phyloP scores from a whole-genome alignment of 257 asterid genomes.

The Primulina eburnea region DNA sequence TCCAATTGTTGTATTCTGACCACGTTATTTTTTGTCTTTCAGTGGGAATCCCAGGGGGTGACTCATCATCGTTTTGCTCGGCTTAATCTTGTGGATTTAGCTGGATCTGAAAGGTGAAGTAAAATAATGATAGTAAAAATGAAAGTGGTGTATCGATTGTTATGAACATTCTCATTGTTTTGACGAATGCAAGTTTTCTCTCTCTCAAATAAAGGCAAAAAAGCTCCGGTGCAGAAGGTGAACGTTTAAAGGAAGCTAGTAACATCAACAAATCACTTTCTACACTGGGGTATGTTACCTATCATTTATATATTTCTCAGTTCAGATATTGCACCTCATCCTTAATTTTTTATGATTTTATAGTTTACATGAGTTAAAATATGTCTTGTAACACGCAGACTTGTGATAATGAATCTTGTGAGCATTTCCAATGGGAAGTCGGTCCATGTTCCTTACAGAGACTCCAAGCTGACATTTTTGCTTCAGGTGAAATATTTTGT shows the following conservation, averaged over 20 bases:
- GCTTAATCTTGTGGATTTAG: conserved; percentile 94
- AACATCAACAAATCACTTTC: conserved; percentile 97
- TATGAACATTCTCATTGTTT: not conserved
- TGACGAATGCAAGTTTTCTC: conserved; percentile 8
- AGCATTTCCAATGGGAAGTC: conserved; percentile 84
- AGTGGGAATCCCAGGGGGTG: conserved; percentile 95
- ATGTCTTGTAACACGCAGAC: conserved; percentile 46
- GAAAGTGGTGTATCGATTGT: not conserved
- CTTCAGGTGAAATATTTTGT: conserved; percentile 69
- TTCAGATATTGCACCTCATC: conserved; percentile 13
- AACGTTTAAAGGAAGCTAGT: conserved; percentile 93
- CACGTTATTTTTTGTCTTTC: conserved; percentile 17
- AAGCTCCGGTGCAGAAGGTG: conserved; percentile 99
- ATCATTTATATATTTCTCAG: conserved; percentile 17
- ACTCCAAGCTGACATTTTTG: conserved; percentile 97
- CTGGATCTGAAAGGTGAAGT: conserved; percentile 92
- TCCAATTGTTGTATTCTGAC: conserved; percentile 17
- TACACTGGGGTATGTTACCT: conserved; percentile 73
- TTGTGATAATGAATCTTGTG: conserved; percentile 96
- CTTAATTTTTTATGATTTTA: conserved; percentile 15
- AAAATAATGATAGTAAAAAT: conserved; percentile 4
- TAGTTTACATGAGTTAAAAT: conserved; percentile 4
- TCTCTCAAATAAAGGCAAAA: conserved; percentile 64
- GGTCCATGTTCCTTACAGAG: conserved; percentile 92
- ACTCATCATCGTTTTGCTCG: conserved; percentile 91